A percentile compares a stretch with the other conserved stretches of the same genome.
Evolutionary conservation across 2,329 filamentous ascomycete genomes (phyloP).

Genomic region (Colletotrichum abscissum): DNA sequence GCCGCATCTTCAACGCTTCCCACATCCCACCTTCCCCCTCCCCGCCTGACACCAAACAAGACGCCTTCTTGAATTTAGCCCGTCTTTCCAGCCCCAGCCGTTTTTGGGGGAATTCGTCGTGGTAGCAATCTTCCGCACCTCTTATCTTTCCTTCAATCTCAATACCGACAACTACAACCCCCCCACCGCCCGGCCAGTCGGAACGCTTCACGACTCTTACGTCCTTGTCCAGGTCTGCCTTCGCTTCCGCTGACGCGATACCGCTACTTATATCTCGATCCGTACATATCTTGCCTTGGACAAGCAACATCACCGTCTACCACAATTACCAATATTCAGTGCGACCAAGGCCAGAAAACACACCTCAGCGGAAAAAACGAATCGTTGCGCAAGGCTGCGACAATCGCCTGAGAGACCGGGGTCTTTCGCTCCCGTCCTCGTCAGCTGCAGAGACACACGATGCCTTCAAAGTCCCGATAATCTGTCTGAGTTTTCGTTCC

Average conservation of each 20-base stretch:
- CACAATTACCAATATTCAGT: slow-evolving; percentile 2
- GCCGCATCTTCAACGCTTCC: slow-evolving; percentile 35
- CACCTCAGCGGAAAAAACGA: background rate
- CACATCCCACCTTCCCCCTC: slow-evolving; percentile 24
- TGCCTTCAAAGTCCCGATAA: slow-evolving; percentile 23
- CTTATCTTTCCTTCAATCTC: background rate
- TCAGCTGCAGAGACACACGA: slow-evolving; percentile 17
- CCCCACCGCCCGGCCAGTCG: slow-evolving; percentile 7
- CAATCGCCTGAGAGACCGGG: slow-evolving; percentile 12
- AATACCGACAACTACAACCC: background rate
- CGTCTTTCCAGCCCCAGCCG: background rate
- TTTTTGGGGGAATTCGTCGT: background rate
- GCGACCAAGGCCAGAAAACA: background rate
- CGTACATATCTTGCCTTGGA: background rate
- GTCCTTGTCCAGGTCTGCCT: background rate
- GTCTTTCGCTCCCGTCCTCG: slow-evolving; percentile 7
- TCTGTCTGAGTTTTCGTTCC: slow-evolving; percentile 13
- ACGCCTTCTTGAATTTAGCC: slow-evolving; percentile 9
- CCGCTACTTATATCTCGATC: background rate
- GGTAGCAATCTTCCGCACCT: slow-evolving; percentile 8
- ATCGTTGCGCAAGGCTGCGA: slow-evolving; percentile 20
- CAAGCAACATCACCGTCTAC: background rate
- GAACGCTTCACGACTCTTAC: slow-evolving; percentile 3
- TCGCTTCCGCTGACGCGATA: slow-evolving; percentile 6
- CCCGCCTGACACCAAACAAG: slow-evolving; percentile 25